Percentiles rank a stretch among this genome's conserved stretches.
Evolutionary conservation across 768 basidiomycete species (phyloP).

Genomic region (Russula ochroleuca): DNA sequence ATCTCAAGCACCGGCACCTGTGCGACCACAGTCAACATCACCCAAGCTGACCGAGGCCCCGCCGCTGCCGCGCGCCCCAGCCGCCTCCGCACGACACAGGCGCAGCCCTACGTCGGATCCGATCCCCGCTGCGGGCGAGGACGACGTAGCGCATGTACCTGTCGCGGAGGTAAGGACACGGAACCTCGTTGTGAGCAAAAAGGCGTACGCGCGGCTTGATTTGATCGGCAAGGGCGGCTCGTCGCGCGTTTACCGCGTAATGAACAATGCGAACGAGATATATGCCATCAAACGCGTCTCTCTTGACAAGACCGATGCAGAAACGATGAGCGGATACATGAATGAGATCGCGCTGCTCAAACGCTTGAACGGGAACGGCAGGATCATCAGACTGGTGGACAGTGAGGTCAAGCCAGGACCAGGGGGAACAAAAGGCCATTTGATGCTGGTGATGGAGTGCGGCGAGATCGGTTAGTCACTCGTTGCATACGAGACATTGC

Average conservation of each 20-base stretch:
- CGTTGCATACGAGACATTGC: conserved; percentile 2
- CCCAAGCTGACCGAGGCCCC: conserved; percentile 17
- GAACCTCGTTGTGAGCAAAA: conserved; percentile 52
- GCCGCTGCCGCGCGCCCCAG: conserved; percentile 11
- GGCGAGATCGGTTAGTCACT: conserved; percentile 65
- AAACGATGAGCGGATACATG: conserved; percentile 89
- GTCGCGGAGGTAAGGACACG: conserved; percentile 23
- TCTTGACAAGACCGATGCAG: conserved; percentile 81
- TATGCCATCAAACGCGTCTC: conserved; percentile 92
- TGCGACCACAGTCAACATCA: conserved; percentile 19
- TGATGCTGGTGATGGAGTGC: conserved; percentile 93
- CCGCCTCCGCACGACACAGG: conserved; percentile 42
- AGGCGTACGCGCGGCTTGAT: conserved; percentile 77
- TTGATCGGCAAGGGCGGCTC: conserved; percentile 92
- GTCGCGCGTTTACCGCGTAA: conserved; percentile 91
- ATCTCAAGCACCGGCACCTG: conserved; percentile 7
- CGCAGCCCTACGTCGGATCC: conserved; percentile 65
- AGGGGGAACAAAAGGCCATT: conserved; percentile 63
- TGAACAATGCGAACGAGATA: conserved; percentile 70
- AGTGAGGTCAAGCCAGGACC: conserved; percentile 77
- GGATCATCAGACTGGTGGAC: conserved; percentile 89
- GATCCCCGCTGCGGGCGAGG: conserved; percentile 35
- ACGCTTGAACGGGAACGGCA: conserved; percentile 87
- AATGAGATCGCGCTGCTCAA: conserved; percentile 94
- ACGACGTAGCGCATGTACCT: conserved; percentile 32